Evolutionary conservation across 2,329 filamentous ascomycete genomes (phyloP).

Genomic region (Didymella arachidicola): DNA sequence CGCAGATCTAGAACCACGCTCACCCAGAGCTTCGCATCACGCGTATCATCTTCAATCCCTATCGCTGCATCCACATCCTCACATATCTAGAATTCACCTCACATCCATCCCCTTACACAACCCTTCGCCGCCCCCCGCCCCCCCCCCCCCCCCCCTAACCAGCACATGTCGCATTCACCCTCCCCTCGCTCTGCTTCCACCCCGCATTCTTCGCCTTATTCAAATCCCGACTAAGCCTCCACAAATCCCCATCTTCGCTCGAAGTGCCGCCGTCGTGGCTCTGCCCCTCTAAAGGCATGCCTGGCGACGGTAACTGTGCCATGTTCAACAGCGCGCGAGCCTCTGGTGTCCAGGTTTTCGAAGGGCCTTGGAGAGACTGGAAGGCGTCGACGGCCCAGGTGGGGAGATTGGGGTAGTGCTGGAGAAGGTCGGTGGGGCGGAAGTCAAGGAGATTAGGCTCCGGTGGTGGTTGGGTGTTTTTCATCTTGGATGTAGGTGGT

Average conservation of each 20-base stretch:
- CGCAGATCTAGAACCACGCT: too few species aligned
- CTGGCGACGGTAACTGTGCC: not conserved
- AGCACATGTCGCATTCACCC: not conserved
- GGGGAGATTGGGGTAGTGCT: slow-evolving; percentile 5
- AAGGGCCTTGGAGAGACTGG: not conserved
- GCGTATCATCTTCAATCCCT: too few species aligned
- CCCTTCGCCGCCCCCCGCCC: not conserved
- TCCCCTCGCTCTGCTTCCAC: slow-evolving; percentile 3
- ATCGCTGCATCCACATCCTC: not conserved
- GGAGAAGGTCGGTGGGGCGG: not conserved
- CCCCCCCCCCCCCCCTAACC: not conserved
- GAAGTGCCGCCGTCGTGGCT: not conserved
- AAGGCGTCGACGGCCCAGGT: slow-evolving; percentile 6
- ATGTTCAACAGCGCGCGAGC: slow-evolving; percentile 10
- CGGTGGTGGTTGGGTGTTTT: not conserved
- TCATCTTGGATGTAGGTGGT: not conserved
- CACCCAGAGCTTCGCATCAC: too few species aligned
- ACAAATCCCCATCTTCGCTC: slow-evolving; percentile 4
- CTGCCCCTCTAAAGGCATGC: not conserved
- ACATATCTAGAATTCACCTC: not conserved
- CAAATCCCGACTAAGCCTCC: slow-evolving; percentile 8
- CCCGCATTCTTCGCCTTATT: slow-evolving; percentile 1
- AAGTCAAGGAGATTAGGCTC: not conserved
- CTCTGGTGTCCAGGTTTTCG: not conserved
- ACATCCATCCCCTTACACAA: not conserved